Evolutionary conservation across 2,329 filamentous ascomycete genomes (phyloP), one percentile per base, ranked within the genome.

Genomic region (Nakataea oryzae): DNA sequence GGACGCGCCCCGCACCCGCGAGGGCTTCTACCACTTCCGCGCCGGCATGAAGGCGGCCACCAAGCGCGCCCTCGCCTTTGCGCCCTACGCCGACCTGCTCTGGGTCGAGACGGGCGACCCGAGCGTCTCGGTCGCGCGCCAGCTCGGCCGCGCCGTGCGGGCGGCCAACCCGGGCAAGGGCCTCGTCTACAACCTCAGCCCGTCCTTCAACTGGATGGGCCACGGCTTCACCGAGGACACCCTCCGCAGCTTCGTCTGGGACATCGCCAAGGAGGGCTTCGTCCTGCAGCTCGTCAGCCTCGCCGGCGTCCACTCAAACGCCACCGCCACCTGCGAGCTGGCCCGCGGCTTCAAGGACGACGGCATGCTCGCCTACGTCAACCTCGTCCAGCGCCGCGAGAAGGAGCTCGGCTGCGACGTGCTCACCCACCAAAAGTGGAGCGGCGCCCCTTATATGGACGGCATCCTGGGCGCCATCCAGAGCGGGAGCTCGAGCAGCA

Each of bases 201-300:
- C 95, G 1, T 96, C 91, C 11, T 99, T 99, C 83, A 97, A 99
- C 81, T 99, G 95, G 95, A 95, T 96, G 86, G 86, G 86, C 13
- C 93, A 97, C 72, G 95, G 93, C 32, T 99, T 97, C 76, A 88
- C 84, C 3, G 86, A 92, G 66, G 86, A 86, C 64, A 88, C 88
- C 7, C 82, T 99, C 62, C 91, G 89, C 77, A 91, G 85, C 7
- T 99, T 99, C 74, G 90, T 99, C 69, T 97, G 93, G 93, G 93
- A 97, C 73, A 86, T 99, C 66, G 95, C 93, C 11, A 86, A 87
- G 72, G 89, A 97, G 69, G 93, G 93, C 64, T 93, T 87, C 71
- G 85, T 86, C 12, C 75, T 88, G 68, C 86, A 89, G 76, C 79
- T 89, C 30, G 83, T 89, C 64, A 87, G 84, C 21, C 78, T 89